phyloP scores from a whole-genome alignment of 2,329 filamentous ascomycete species.

The Neoscytalidium dimidiatum region DNA sequence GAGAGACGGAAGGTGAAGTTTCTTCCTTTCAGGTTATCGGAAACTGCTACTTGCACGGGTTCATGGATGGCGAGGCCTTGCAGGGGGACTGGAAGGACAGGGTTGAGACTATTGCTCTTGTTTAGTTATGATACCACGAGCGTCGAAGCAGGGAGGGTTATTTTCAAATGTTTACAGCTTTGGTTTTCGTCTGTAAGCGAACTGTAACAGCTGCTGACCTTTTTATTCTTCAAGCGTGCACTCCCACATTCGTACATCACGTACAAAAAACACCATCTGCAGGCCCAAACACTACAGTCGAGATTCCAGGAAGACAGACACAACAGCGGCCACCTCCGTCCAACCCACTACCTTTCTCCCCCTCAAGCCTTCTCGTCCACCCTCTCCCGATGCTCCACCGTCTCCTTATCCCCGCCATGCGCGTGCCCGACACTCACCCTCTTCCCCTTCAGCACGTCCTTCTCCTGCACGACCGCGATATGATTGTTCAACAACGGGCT shows the following conservation, averaged over 20 bases:
- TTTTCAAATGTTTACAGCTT: not conserved
- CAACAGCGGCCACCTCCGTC: not conserved
- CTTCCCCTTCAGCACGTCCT: constrained; percentile 23
- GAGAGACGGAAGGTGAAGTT: not conserved
- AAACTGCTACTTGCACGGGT: not conserved
- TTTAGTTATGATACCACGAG: not conserved
- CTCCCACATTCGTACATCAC: too few relatives aligned
- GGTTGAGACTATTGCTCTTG: not conserved
- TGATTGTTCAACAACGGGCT: constrained; percentile 35
- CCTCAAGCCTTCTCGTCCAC: not conserved
- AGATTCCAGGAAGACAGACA: not conserved
- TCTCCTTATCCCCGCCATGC: not conserved
- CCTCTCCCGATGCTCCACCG: not conserved
- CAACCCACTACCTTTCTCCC: too few relatives aligned
- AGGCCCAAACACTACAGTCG: too few relatives aligned
- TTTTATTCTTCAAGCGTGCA: too few relatives aligned
- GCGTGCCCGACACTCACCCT: not conserved
- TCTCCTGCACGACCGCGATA: constrained; percentile 33
- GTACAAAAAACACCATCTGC: too few relatives aligned
- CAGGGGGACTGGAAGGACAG: not conserved
- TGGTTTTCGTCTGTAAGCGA: not conserved
- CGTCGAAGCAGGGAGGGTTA: not conserved
- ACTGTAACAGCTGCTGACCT: not conserved
- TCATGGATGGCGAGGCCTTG: not conserved
- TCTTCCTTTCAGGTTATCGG: not conserved